These are phyloP conservation scores for Rhizomucor pusillus DNA, from an alignment of 371 early-diverging fungal genomes.

Conservation along the genomic window DNA sequence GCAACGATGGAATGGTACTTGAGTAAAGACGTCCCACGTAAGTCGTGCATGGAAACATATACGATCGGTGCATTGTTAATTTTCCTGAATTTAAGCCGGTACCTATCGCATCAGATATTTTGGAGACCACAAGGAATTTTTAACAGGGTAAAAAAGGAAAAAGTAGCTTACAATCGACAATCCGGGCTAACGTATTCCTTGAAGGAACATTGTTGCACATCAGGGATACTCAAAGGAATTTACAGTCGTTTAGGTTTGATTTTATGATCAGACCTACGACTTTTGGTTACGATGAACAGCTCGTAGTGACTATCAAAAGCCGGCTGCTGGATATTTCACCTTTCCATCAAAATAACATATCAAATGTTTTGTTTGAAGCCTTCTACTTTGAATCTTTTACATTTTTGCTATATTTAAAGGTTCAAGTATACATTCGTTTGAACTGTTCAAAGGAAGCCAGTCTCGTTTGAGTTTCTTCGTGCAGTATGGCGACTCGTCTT, in stretches of 20 bases:
- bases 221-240: neutral
- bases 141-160: conserved; percentile 24
- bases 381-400: no score
- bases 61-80: conserved; percentile 19
- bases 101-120: conserved; percentile 36
- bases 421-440: conserved; percentile 20
- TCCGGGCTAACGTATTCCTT: no score
- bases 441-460: conserved; percentile 42
- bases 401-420: no score
- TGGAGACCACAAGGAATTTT: conserved; percentile 26
- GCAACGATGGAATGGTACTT: conserved; percentile 42
- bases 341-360: neutral
- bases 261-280: no score
- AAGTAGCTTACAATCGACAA: no score
- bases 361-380: neutral
- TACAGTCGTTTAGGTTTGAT: neutral
- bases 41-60: conserved; percentile 24
- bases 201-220: neutral
- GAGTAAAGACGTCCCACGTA: conserved; percentile 12
- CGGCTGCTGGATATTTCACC: neutral
- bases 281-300: no score
- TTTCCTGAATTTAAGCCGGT: conserved; percentile 18
- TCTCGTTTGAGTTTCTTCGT: conserved; percentile 55
- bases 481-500: conserved; percentile 53
- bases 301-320: neutral